Base-by-base conservation (phyloP, 2,329 filamentous ascomycete genomes). In the Hypoxylon sp. region DNA sequence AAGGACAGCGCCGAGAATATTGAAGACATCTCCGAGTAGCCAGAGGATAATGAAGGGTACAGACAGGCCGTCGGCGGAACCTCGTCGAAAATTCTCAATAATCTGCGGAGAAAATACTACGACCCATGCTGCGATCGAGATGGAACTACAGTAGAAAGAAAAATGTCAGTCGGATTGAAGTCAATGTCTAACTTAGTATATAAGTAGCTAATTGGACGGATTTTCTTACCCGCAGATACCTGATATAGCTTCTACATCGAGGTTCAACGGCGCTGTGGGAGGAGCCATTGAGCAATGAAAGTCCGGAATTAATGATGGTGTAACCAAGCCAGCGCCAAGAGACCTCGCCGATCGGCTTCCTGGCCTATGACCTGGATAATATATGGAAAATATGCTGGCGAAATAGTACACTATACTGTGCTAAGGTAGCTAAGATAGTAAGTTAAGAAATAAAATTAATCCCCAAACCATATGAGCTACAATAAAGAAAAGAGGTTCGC, bases 21-120 rank as follows among this genome's bases (percentile, higher is more conserved):
- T 98, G 85, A 97, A 98, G 72, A 98, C 90, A 89, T 99, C 96
- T 57, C 96, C 96, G 1, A 91, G 85, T 1, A 98, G 86, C 96
- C 96, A 99, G 75, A 97, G 88, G 66, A 97, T 90, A 76, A 98
- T 90, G 82, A 98, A 99, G 61, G 95, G 91, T 13, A 98, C 87
- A 0, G 93, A 97, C 1, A 98, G 85, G 2, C 94, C 95, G 78
- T 98, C 93, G 63, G 94, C 93, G 43, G 92, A 97, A 72, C 88
- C 84, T 61, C 94, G 89, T 69, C 90, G 90, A 82, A 97, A 98
- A 78, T 98, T 98, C 77, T 97, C 93, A 74, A 97, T 91, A 74
- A 99, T 98, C 75, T 99, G 96, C 1, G 96, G 96, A 0, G 93
- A 96, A 82, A 98, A 99, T 63, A 99, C 96, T 36, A 98, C 93